Conservation (phyloP, 148 eudicot genomes). For the Nepenthes mirabilis region DNA sequence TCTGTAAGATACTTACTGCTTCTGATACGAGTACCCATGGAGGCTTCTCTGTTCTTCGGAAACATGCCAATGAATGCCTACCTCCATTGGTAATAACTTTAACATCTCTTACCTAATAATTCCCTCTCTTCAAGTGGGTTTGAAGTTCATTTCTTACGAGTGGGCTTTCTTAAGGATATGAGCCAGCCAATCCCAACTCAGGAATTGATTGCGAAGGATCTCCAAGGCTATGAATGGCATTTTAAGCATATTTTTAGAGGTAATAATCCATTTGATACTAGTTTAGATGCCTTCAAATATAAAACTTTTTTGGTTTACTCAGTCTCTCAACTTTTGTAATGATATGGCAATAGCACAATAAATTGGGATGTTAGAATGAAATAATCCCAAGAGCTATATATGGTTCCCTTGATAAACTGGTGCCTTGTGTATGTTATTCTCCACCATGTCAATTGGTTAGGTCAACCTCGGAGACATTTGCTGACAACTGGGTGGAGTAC, state of each 20-base stretch:
- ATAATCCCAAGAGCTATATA: background rate
- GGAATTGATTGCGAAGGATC: slow-evolving; percentile 78
- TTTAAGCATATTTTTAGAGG: slow-evolving; percentile 91
- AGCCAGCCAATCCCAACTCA: slow-evolving; percentile 67
- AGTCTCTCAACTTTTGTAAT: background rate
- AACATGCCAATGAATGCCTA: slow-evolving; percentile 83
- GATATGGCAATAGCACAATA: background rate
- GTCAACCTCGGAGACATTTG: slow-evolving; percentile 90
- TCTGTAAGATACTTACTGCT: slow-evolving; percentile 72
- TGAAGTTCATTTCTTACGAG: background rate
- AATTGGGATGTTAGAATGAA: background rate
- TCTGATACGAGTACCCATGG: slow-evolving; percentile 98
- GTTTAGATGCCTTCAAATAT: background rate
- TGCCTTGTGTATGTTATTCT: background rate
- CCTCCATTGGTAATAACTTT: slow-evolving; percentile 59
- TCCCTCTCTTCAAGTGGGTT: background rate
- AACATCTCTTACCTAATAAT: background rate
- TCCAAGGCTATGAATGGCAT: slow-evolving; percentile 83
- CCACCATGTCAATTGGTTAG: slow-evolving; percentile 13
- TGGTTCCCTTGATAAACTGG: background rate
- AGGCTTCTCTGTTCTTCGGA: slow-evolving; percentile 89
- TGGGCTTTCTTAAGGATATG: slow-evolving; percentile 43
- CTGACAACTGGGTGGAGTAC: slow-evolving; percentile 98
- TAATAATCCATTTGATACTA: slow-evolving; percentile 3
- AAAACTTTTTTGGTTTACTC: background rate